Evolutionary conservation across 192 early-diverging fungal species (phyloP).

Genomic region (Backusella morwellensis): DNA sequence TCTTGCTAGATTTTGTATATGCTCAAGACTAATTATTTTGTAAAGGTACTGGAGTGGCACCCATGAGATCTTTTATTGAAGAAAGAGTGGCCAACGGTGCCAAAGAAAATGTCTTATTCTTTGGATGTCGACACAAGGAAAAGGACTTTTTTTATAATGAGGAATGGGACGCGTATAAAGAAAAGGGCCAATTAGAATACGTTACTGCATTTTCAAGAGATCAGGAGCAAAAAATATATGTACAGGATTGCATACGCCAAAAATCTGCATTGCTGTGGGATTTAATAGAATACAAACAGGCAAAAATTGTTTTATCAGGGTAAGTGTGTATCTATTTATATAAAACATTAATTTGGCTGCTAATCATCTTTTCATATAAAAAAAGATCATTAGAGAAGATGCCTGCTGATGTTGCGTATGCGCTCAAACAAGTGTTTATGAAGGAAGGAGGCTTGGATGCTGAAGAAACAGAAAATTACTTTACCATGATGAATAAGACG

Average conservation of each 20-base stretch:
- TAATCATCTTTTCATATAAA: background rate
- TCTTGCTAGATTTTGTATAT: background rate
- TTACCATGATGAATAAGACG: slow-evolving; percentile 60
- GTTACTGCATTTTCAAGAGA: slow-evolving; percentile 89
- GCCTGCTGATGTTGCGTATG: slow-evolving; percentile 67
- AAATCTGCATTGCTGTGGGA: slow-evolving; percentile 63
- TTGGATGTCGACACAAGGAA: slow-evolving; percentile 73
- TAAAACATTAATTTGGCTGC: too few species aligned
- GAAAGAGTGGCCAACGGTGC: slow-evolving; percentile 48
- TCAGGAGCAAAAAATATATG: slow-evolving; percentile 77
- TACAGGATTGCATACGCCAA: slow-evolving; percentile 69
- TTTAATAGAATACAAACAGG: slow-evolving; percentile 53
- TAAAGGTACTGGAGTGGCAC: slow-evolving; percentile 85
- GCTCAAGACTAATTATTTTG: background rate
- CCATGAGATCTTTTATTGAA: slow-evolving; percentile 81
- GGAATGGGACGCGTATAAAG: slow-evolving; percentile 59
- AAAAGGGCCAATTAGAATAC: slow-evolving; percentile 51
- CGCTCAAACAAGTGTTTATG: slow-evolving; percentile 57
- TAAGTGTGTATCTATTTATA: background rate
- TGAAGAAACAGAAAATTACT: slow-evolving; percentile 57
- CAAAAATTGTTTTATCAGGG: slow-evolving; percentile 74
- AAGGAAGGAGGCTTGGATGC: slow-evolving; percentile 48
- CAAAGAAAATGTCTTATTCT: slow-evolving; percentile 74
- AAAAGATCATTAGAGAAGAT: slow-evolving; percentile 69
- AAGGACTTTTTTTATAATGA: slow-evolving; percentile 75